These are phyloP conservation scores for Coprinellus micaceus DNA, from an alignment of 768 basidiomycete genomes.

Conservation along the genomic window DNA sequence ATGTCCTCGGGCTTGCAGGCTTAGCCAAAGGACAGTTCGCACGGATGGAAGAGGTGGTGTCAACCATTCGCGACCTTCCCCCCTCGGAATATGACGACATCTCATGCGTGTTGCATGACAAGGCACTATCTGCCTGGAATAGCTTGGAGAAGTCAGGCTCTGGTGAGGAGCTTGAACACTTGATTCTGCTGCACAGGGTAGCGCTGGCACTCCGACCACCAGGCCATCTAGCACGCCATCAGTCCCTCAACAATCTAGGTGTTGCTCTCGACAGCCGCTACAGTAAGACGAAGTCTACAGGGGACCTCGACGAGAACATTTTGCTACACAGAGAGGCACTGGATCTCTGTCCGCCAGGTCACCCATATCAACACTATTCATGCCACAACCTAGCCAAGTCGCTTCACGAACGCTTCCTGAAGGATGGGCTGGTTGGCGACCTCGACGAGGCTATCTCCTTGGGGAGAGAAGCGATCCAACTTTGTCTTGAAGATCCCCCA, in stretches of 20 bases:
- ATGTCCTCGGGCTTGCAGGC: no score
- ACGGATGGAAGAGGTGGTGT: no score
- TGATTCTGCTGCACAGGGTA: background rate
- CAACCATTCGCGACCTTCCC: no score
- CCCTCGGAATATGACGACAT: no score
- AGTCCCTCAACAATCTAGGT: background rate
- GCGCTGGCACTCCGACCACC: background rate
- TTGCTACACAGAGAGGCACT: constrained; percentile 4
- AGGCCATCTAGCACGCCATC: background rate
- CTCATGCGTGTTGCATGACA: no score
- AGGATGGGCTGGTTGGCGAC: constrained; percentile 1
- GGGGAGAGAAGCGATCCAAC: no score
- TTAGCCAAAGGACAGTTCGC: no score
- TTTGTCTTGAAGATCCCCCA: no score
- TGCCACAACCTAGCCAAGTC: constrained; percentile 17
- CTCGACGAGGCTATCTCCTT: constrained; percentile 23
- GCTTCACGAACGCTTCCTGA: constrained; percentile 9
- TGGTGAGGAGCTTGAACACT: constrained; percentile 2
- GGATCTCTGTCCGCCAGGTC: constrained; percentile 7
- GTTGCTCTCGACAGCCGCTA: background rate
- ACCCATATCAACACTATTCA: constrained; percentile 11
- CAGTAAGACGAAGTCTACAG: background rate
- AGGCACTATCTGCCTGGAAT: no score
- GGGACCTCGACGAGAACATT: background rate
- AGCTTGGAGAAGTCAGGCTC: no score